These are phyloP conservation scores for Emericellopsis terricola DNA, from an alignment of 495 filamentous ascomycete genomes.

Conservation along the genomic window DNA sequence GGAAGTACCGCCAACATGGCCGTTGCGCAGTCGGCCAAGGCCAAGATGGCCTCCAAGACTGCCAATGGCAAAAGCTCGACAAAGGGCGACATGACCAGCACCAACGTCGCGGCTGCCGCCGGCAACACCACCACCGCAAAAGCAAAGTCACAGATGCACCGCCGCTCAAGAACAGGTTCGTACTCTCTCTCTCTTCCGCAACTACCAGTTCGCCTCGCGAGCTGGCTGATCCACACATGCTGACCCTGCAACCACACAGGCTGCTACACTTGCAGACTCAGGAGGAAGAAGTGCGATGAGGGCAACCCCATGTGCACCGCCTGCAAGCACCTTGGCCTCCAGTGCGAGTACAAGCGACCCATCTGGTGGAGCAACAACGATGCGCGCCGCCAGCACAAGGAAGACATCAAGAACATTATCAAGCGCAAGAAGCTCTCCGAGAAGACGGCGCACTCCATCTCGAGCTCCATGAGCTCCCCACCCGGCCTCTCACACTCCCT, in stretches of 20 bases:
- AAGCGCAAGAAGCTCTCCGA: constrained; percentile 89
- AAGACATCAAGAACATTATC: constrained; percentile 90
- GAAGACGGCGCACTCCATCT: constrained; percentile 45
- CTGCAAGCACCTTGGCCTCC: constrained; percentile 71
- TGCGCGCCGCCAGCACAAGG: constrained; percentile 70
- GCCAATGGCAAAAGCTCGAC: constrained; percentile 30
- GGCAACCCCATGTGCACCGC: constrained; percentile 69
- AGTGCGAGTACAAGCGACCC: constrained; percentile 90
- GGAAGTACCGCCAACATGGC: constrained; percentile 32
- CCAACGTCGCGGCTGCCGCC: too few species aligned
- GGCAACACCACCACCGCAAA: too few species aligned
- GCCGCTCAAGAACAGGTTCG: constrained; percentile 83
- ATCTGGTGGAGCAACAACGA: constrained; percentile 94
- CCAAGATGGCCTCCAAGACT: constrained; percentile 33
- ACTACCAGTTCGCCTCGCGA: too few species aligned
- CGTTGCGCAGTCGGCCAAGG: constrained; percentile 32
- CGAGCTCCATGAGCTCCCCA: constrained; percentile 41
- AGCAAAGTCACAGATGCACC: constrained; percentile 65
- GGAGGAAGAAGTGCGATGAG: constrained; percentile 97
- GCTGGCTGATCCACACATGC: too few species aligned
- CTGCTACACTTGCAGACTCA: constrained; percentile 90
- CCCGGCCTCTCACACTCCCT: constrained; percentile 68
- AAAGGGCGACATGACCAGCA: too few species aligned
- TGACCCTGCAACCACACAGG: constrained; percentile 46
- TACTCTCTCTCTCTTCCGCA: constrained; percentile 9